A percentile compares a stretch with the other conserved stretches of the same genome.
phyloP scores from a whole-genome alignment of 1,284 basidiomycete genomes.

The Tetrapyrgos nigripes region DNA sequence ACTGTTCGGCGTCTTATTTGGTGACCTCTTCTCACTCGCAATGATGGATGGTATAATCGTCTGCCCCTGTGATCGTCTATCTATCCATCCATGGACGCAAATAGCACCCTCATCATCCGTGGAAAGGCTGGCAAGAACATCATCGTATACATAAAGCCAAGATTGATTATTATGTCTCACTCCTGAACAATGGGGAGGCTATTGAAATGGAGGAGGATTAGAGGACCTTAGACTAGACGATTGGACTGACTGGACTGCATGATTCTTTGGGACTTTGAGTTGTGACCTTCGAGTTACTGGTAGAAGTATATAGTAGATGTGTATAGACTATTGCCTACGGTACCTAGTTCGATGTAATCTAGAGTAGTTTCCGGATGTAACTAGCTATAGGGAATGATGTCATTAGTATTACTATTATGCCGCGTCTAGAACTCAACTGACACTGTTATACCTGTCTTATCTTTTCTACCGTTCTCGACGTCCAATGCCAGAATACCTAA shows the following conservation, averaged over 20 bases:
- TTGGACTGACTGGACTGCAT: background rate
- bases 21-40: too few relatives aligned
- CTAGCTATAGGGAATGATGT: too few relatives aligned
- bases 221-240: background rate
- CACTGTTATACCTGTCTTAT: too few relatives aligned
- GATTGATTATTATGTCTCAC: slow-evolving; percentile 77
- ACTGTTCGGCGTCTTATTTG: too few relatives aligned
- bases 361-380: too few relatives aligned
- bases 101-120: slow-evolving; percentile 87
- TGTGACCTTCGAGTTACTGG: too few relatives aligned
- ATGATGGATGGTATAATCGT: background rate
- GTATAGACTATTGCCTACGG: background rate
- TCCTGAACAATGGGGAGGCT: slow-evolving; percentile 61
- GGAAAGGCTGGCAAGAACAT: slow-evolving; percentile 91
- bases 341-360: background rate
- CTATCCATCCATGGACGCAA: too few relatives aligned
- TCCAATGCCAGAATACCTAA: slow-evolving; percentile 45
- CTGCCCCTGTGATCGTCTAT: too few relatives aligned
- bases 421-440: too few relatives aligned
- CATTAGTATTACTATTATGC: too few relatives aligned
- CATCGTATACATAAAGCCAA: slow-evolving; percentile 84
- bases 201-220: slow-evolving; percentile 41
- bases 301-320: background rate
- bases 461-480: too few relatives aligned
- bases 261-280: too few relatives aligned